phyloP scores from a whole-genome alignment of 352 stramenopile species.

The Phytophthora aleatoria region DNA sequence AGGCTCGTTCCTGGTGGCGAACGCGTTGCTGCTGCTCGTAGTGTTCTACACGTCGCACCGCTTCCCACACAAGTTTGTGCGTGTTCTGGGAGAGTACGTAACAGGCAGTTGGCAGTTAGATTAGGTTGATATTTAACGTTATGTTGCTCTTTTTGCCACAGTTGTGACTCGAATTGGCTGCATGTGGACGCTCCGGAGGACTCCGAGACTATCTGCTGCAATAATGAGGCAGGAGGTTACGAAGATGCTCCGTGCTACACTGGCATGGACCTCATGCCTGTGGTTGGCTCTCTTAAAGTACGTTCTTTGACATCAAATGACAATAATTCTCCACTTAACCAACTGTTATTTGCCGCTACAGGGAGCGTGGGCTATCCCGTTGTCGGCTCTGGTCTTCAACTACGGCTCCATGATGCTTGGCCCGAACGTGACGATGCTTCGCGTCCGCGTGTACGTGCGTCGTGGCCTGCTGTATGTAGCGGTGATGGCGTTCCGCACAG shows the following conservation, averaged over 20 bases:
- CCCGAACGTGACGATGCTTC: slow-evolving; percentile 48
- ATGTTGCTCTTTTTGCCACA: slow-evolving; percentile 21
- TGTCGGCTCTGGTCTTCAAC: slow-evolving; percentile 67
- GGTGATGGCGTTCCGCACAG: slow-evolving; percentile 66
- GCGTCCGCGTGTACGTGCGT: slow-evolving; percentile 59
- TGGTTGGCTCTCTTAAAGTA: slow-evolving; percentile 53
- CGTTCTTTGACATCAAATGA: background rate
- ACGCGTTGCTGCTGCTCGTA: slow-evolving; percentile 61
- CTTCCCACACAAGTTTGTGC: slow-evolving; percentile 72
- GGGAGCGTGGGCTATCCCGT: slow-evolving; percentile 68
- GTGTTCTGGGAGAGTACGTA: slow-evolving; percentile 72
- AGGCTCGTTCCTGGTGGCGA: slow-evolving; percentile 48
- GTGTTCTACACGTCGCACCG: slow-evolving; percentile 57
- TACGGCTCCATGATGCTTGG: slow-evolving; percentile 72
- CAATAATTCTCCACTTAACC: background rate
- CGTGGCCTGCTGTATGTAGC: slow-evolving; percentile 59
- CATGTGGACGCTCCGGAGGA: slow-evolving; percentile 34
- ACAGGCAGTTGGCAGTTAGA: background rate
- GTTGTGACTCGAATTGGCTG: slow-evolving; percentile 77
- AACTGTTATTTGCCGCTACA: slow-evolving; percentile 21
- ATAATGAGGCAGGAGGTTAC: slow-evolving; percentile 32
- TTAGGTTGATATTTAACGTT: slow-evolving; percentile 11
- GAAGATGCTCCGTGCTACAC: slow-evolving; percentile 57
- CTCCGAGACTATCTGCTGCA: slow-evolving; percentile 64
- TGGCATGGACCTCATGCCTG: slow-evolving; percentile 63